These are phyloP conservation scores for Scutellaria galericulata DNA, from an alignment of 257 asterid species.

Conservation along the genomic window DNA sequence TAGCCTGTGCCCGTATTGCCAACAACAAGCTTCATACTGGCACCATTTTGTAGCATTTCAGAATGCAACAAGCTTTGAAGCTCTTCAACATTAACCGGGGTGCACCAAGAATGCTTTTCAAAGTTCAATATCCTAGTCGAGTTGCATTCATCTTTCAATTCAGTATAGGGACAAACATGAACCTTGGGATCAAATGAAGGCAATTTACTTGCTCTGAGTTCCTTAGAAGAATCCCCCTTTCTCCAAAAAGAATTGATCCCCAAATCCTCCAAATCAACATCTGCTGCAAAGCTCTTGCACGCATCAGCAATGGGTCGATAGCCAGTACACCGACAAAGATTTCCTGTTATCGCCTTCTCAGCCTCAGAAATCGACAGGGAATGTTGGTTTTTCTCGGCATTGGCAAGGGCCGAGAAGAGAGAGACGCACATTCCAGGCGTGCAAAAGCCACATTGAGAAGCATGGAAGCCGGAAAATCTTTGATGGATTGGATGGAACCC, in stretches of 20 bases:
- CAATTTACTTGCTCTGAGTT: constrained; percentile 1
- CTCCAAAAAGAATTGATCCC: constrained; percentile 36
- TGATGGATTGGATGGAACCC: constrained; percentile 38
- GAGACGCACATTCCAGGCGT: constrained; percentile 39
- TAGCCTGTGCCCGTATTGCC: constrained; percentile 31
- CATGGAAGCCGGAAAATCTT: constrained; percentile 37
- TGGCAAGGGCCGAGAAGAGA: constrained; percentile 30
- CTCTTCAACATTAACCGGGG: constrained; percentile 28
- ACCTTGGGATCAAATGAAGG: constrained; percentile 18
- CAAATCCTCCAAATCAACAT: constrained; percentile 36
- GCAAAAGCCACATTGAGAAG: constrained; percentile 39
- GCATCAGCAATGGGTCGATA: constrained; percentile 36
- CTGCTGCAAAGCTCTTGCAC: constrained; percentile 37
- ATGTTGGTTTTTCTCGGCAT: constrained; percentile 28
- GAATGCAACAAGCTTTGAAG: constrained; percentile 19
- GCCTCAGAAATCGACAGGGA: constrained; percentile 33
- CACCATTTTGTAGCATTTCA: no score
- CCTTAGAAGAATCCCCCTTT: constrained; percentile 12
- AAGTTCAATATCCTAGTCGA: constrained; percentile 21
- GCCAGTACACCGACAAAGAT: constrained; percentile 35
- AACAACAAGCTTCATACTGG: constrained; percentile 19
- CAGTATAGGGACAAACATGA: constrained; percentile 1
- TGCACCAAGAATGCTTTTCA: constrained; percentile 24
- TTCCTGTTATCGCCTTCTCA: constrained; percentile 32
- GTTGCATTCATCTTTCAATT: not conserved